Percentiles rank a stretch among this genome's conserved stretches.
Evolutionary conservation across 2,329 filamentous ascomycete species (phyloP).

Genomic region (Fusarium decemcellulare): DNA sequence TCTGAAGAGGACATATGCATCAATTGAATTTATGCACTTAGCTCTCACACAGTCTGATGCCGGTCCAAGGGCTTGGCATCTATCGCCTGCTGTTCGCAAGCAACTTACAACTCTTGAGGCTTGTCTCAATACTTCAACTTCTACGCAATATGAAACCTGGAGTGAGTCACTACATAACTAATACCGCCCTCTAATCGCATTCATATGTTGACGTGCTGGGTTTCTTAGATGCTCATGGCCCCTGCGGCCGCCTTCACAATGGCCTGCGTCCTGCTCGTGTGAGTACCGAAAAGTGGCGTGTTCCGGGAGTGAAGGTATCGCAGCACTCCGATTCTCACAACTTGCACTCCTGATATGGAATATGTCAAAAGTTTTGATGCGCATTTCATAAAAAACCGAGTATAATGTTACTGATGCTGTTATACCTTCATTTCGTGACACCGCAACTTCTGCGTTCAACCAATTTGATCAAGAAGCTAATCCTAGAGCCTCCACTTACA

Average conservation of each 20-base stretch:
- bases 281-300: conserved; percentile 45
- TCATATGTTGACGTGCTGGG: conserved; percentile 11
- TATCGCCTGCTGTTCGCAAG: conserved; percentile 10
- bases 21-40: conserved; percentile 48
- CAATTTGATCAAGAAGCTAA: conserved; percentile 11
- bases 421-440: background rate
- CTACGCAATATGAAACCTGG: conserved; percentile 47
- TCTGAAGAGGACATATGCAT: conserved; percentile 32
- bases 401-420: background rate
- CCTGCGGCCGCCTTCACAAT: conserved; percentile 68
- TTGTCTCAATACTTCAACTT: background rate
- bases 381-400: background rate
- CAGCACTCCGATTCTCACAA: background rate
- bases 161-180: conserved; percentile 28
- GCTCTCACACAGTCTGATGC: background rate
- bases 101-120: background rate
- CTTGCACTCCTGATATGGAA: background rate
- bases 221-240: conserved; percentile 59
- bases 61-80: background rate
- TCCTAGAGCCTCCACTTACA: background rate
- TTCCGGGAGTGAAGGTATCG: conserved; percentile 10
- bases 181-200: background rate
- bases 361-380: background rate
- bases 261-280: conserved; percentile 66
- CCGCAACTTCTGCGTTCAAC: too few species aligned